Percentiles rank a stretch among this genome's conserved stretches.
phyloP scores from a whole-genome alignment of 164 flowering plant genomes.

The Houttuynia cordata region DNA sequence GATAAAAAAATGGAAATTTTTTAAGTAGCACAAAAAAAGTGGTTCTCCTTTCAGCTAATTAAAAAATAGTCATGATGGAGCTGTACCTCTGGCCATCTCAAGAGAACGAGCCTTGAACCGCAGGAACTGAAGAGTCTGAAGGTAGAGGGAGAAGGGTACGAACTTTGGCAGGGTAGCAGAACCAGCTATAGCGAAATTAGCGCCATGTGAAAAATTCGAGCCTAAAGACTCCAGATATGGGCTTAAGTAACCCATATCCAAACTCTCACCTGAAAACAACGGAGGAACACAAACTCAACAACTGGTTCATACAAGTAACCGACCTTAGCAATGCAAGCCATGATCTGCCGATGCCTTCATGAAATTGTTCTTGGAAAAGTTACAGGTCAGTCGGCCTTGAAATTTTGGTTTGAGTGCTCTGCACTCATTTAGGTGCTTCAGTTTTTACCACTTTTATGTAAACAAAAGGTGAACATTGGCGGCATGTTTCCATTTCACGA shows the following conservation, averaged over 20 bases:
- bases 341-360: no score
- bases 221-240: conserved; percentile 38
- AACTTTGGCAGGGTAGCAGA: conserved; percentile 30
- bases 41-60: neutral
- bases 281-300: neutral
- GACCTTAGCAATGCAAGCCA: no score
- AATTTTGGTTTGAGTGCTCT: no score
- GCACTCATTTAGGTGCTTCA: no score
- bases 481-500: no score
- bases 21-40: no score
- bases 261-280: conserved; percentile 17
- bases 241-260: conserved; percentile 18
- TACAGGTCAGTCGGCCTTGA: no score
- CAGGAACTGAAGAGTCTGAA: conserved; percentile 45
- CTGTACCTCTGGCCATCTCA: neutral
- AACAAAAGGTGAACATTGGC: no score
- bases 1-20: no score
- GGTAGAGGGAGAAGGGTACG: conserved; percentile 23
- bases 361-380: no score
- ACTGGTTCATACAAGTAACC: neutral
- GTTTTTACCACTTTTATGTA: no score
- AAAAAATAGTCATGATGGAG: neutral
- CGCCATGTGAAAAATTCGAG: conserved; percentile 47
- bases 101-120: conserved; percentile 22
- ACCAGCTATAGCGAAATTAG: conserved; percentile 49